These are phyloP conservation scores for Fusarium sp. DNA, from an alignment of 2,329 filamentous ascomycete species.

Conservation along the genomic window DNA sequence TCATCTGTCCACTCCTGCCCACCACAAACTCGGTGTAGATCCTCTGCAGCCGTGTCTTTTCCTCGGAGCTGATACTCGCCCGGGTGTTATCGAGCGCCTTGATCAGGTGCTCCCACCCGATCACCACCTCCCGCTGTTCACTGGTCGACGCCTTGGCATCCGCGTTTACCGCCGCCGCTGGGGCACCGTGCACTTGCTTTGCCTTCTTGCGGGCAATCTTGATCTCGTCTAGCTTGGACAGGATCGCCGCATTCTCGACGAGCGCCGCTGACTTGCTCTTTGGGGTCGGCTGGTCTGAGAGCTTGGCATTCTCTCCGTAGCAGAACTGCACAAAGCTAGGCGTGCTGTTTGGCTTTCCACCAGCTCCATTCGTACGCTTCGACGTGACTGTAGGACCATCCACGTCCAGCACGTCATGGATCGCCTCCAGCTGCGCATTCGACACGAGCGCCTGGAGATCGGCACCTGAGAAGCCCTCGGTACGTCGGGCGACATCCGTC, in stretches of 20 bases:
- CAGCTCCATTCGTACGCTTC: conserved; percentile 49
- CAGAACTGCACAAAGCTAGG: conserved; percentile 84
- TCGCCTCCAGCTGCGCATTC: conserved; percentile 96
- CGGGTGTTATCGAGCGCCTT: conserved; percentile 81
- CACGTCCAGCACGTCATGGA: conserved; percentile 83
- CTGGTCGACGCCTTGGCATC: conserved; percentile 44
- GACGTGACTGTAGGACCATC: conserved; percentile 59
- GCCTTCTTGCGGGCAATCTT: conserved; percentile 71
- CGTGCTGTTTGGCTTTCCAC: conserved; percentile 43
- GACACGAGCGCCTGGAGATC: conserved; percentile 95
- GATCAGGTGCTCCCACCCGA: conserved; percentile 85
- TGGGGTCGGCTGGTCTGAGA: conserved; percentile 53
- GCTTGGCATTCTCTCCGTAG: conserved; percentile 71
- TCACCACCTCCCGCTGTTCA: conserved; percentile 76
- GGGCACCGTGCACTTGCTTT: conserved; percentile 47
- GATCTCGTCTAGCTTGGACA: conserved; percentile 83
- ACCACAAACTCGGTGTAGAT: conserved; percentile 96
- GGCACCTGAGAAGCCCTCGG: conserved; percentile 92
- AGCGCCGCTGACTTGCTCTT: conserved; percentile 65
- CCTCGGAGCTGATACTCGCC: conserved; percentile 83
- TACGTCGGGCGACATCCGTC: conserved; percentile 79
- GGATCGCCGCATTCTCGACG: conserved; percentile 82
- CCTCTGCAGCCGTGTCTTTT: conserved; percentile 76
- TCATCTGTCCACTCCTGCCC: conserved; percentile 94
- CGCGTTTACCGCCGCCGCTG: conserved; percentile 24